A percentile compares a stretch with the other conserved stretches of the same genome.
phyloP scores from a whole-genome alignment of 805 yeast genomes.

The Metschnikowia lachancei region DNA sequence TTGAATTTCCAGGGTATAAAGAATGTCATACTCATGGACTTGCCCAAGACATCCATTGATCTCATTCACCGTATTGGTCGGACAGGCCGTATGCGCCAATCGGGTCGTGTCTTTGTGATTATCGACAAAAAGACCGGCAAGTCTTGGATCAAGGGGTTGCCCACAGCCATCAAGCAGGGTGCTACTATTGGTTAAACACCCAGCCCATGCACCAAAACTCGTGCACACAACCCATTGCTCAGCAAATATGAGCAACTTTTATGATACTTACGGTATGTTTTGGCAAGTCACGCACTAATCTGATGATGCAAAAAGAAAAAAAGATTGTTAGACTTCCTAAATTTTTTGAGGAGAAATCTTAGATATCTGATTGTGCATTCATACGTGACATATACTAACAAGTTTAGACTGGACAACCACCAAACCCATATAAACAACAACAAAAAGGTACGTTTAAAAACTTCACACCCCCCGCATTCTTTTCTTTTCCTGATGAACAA shows the following conservation, averaged over 20 bases:
- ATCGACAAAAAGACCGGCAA: constrained; percentile 66
- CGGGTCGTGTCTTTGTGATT: constrained; percentile 83
- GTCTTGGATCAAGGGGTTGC: constrained; percentile 80
- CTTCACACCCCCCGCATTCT: not conserved
- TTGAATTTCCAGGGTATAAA: constrained; percentile 78
- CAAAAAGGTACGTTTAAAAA: constrained; percentile 15
- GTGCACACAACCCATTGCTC: no score
- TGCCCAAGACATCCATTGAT: constrained; percentile 83
- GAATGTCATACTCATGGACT: constrained; percentile 79
- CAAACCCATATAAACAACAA: not conserved
- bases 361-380: constrained; percentile 25
- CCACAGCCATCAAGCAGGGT: constrained; percentile 59
- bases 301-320: constrained; percentile 36
- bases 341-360: constrained; percentile 34
- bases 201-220: no score
- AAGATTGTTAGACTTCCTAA: constrained; percentile 44
- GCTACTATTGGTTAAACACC: constrained; percentile 29
- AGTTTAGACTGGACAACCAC: constrained; percentile 3
- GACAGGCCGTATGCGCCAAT: constrained; percentile 87
- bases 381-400: constrained; percentile 9
- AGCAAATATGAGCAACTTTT: no score
- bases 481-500: constrained; percentile 23
- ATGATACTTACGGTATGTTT: constrained; percentile 13
- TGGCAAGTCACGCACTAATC: constrained; percentile 8
- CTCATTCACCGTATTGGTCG: constrained; percentile 89